phyloP scores from a whole-genome alignment of 495 filamentous ascomycete species.

The Penicillium simplicissimum region DNA sequence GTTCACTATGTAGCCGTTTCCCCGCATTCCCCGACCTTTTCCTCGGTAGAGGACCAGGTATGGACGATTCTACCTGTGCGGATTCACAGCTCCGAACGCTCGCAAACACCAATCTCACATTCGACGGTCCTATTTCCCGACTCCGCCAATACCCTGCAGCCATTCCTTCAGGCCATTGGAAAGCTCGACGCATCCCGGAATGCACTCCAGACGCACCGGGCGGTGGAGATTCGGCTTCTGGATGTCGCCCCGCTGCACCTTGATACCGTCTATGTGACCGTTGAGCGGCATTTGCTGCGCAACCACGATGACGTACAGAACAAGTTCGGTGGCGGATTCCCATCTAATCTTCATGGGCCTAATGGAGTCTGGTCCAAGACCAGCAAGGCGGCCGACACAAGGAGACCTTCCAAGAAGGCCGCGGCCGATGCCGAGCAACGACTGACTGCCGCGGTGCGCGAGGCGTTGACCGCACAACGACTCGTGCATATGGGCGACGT shows the following conservation, averaged over 20 bases:
- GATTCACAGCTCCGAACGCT: constrained; percentile 65
- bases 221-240: constrained; percentile 78
- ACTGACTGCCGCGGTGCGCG: constrained; percentile 74
- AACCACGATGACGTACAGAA: constrained; percentile 62
- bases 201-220: constrained; percentile 54
- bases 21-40: constrained; percentile 68
- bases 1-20: constrained; percentile 74
- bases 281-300: constrained; percentile 72
- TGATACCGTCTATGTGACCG: constrained; percentile 79
- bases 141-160: constrained; percentile 72
- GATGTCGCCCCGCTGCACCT: constrained; percentile 79
- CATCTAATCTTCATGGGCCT: constrained; percentile 29
- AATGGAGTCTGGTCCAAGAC: constrained; percentile 44
- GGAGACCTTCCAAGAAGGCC: constrained; percentile 38
- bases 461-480: constrained; percentile 66
- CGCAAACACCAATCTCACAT: constrained; percentile 71
- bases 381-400: constrained; percentile 40
- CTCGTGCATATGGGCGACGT: constrained; percentile 83
- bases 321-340: constrained; percentile 64
- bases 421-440: constrained; percentile 57
- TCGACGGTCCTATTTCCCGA: constrained; percentile 84
- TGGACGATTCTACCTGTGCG: constrained; percentile 88
- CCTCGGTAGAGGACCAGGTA: constrained; percentile 58
- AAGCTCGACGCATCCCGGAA: constrained; percentile 56
- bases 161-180: constrained; percentile 65